Percentiles rank a stretch among this genome's conserved stretches.
These are phyloP conservation scores for Aspergillus novoparasiticus DNA, from an alignment of 2,329 filamentous ascomycete genomes.

Conservation along the genomic window DNA sequence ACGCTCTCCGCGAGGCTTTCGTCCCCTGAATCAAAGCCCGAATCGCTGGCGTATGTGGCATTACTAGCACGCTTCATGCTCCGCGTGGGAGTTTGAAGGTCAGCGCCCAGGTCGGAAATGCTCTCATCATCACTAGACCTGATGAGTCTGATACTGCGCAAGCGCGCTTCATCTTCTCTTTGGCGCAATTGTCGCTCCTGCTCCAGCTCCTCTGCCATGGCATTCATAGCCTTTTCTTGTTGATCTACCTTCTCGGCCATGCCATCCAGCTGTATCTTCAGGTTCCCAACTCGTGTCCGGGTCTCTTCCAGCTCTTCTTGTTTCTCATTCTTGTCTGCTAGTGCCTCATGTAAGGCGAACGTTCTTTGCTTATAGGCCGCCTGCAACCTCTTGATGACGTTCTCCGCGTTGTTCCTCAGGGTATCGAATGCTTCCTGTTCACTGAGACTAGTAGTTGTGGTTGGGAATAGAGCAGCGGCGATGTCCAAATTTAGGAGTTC, in stretches of 20 bases:
- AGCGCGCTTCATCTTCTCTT: conserved; percentile 43
- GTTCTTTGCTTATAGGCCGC: conserved; percentile 57
- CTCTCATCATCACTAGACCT: conserved; percentile 35
- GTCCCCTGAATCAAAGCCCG: conserved; percentile 62
- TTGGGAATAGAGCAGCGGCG: conserved; percentile 55
- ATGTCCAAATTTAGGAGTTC: conserved; percentile 60
- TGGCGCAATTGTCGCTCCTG: conserved; percentile 45
- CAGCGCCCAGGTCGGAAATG: conserved; percentile 33
- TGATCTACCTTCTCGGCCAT: conserved; percentile 59
- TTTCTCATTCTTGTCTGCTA: conserved; percentile 59
- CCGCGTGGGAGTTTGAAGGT: conserved; percentile 37
- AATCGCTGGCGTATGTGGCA: conserved; percentile 53
- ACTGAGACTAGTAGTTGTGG: conserved; percentile 51
- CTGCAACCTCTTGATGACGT: conserved; percentile 58
- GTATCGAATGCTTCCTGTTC: conserved; percentile 59
- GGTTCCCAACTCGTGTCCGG: conserved; percentile 57
- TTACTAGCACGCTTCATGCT: conserved; percentile 43
- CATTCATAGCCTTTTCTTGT: conserved; percentile 59
- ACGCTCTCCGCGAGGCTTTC: conserved; percentile 55
- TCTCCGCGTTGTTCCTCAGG: conserved; percentile 59
- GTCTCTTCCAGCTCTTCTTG: conserved; percentile 65
- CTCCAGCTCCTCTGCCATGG: conserved; percentile 52
- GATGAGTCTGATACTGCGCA: conserved; percentile 35
- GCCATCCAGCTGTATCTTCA: conserved; percentile 64
- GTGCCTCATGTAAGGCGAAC: conserved; percentile 52